These are phyloP conservation scores for Beauveria pseudobassiana DNA, from an alignment of 2,329 filamentous ascomycete species.

Conservation along the genomic window DNA sequence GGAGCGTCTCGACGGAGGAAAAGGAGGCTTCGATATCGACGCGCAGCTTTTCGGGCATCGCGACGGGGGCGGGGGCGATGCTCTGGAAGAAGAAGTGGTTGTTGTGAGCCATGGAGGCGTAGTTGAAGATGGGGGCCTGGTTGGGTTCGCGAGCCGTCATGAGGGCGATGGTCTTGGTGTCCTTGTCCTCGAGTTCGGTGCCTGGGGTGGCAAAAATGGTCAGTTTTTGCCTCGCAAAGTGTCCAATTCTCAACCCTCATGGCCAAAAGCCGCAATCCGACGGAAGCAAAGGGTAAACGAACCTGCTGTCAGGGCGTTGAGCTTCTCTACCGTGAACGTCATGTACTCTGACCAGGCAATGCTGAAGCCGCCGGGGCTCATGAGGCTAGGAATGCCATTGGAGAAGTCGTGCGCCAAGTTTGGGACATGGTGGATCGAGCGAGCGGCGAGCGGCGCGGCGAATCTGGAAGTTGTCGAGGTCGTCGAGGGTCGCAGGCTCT, in stretches of 20 bases:
- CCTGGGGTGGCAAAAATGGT: constrained; percentile 35
- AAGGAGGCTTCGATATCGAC: constrained; percentile 61
- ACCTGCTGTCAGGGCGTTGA: constrained; percentile 71
- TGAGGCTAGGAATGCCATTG: constrained; percentile 58
- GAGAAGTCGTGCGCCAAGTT: constrained; percentile 37
- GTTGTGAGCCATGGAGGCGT: constrained; percentile 94
- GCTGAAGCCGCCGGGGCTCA: constrained; percentile 62
- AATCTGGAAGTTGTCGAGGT: constrained; percentile 28
- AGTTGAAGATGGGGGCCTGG: constrained; percentile 80
- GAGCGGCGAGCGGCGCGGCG: constrained; percentile 24
- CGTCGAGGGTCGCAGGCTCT: constrained; percentile 28
- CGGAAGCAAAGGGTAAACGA: constrained; percentile 24
- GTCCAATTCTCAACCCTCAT: neutral
- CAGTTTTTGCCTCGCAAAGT: neutral
- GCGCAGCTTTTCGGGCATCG: constrained; percentile 51
- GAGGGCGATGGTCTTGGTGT: constrained; percentile 61
- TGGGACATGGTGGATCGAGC: constrained; percentile 42
- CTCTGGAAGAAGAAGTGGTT: constrained; percentile 73
- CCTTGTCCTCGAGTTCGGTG: constrained; percentile 53
- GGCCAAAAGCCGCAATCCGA: neutral
- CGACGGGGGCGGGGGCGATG: constrained; percentile 33
- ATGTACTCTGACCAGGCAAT: constrained; percentile 83
- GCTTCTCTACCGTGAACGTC: constrained; percentile 60
- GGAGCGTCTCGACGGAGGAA: constrained; percentile 75
- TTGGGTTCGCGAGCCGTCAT: constrained; percentile 71